Evolutionary conservation across 2,329 filamentous ascomycete genomes (phyloP).

Genomic region (Sarocladium oryzae): DNA sequence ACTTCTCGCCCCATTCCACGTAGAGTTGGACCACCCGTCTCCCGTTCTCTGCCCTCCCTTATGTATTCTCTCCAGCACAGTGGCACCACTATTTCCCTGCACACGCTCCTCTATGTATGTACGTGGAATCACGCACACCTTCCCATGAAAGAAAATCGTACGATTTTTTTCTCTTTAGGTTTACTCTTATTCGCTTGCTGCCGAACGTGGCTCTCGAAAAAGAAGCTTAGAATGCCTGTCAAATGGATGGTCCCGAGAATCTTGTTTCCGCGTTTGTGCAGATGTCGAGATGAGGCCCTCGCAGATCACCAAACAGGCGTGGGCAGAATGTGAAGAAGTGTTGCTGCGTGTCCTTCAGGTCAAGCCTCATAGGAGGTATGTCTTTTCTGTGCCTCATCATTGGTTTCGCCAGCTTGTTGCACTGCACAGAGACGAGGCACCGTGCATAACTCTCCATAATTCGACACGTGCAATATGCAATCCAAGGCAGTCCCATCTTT

Average conservation of each 20-base stretch:
- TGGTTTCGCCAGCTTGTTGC: neutral
- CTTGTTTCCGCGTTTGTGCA: conserved; percentile 8
- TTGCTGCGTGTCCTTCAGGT: too few species aligned
- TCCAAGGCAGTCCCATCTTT: neutral
- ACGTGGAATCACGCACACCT: neutral
- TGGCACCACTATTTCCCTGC: neutral
- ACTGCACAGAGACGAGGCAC: neutral
- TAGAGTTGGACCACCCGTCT: neutral
- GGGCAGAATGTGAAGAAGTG: neutral
- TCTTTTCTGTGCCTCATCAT: too few species aligned
- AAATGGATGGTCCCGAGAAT: conserved; percentile 3
- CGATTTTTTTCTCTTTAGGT: conserved; percentile 9
- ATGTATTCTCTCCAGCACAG: neutral
- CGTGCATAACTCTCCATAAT: neutral
- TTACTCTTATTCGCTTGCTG: conserved; percentile 10
- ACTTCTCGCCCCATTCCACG: conserved; percentile 1
- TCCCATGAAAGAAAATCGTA: conserved; percentile 3
- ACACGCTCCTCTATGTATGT: too few species aligned
- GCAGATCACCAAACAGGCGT: neutral
- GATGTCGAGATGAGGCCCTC: conserved; percentile 1
- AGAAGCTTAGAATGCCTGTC: conserved; percentile 3
- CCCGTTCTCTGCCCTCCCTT: neutral
- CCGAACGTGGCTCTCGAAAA: neutral
- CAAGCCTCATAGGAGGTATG: too few species aligned
- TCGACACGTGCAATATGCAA: neutral